Evolutionary conservation across 2,329 filamentous ascomycete genomes (phyloP), one percentile per base, ranked within the genome.

Genomic region (Phialophora macrospora): DNA sequence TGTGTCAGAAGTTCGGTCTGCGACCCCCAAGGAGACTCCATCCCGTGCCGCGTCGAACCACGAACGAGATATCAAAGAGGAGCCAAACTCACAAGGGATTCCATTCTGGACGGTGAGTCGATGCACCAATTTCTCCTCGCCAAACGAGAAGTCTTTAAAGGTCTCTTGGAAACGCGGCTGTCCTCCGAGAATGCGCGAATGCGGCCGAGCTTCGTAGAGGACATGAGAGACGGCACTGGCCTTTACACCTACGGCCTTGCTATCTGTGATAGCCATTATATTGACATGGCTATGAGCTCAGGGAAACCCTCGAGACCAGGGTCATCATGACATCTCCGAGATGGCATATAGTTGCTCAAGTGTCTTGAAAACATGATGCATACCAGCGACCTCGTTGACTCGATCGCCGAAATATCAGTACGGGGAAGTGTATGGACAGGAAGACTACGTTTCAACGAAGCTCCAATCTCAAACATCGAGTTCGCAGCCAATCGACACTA

Each of bases 101-200:
- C 52, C 52, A 7, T 12, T 55, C 28, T 20, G 12, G 14, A 55
- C 5, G 17, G 26, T 34, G 12, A 55, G 52, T 34, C 52, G 24
- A 55, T 55, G 28, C 7, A 55, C 26, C 24, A 3, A 48, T 30
- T n/a, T 12, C 24, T 56, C 22, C 14, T 56, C 30, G 2, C 49
- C 46, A 8, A 56, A 55, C 8, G 14, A 38, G 22, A 56, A 26
- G 14, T 28, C 26, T 24, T 24, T 44, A 17, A 62, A 46, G 6
- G 55, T 24, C 30, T 62, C 60, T 34, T 56, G 22, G 24, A 62
- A 56, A 26, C 51, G 60, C 7, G 49, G 6, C 20, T 55, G 32
- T 5, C 32, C 60, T 4, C 17, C 24, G 51, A 62, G 60, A 17
- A 62, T 34, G 22, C 30, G n/a, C 11, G 38, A n/a, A 9, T 62